phyloP scores from a whole-genome alignment of 2,329 filamentous ascomycete genomes.

The Aspergillus fijiensis region DNA sequence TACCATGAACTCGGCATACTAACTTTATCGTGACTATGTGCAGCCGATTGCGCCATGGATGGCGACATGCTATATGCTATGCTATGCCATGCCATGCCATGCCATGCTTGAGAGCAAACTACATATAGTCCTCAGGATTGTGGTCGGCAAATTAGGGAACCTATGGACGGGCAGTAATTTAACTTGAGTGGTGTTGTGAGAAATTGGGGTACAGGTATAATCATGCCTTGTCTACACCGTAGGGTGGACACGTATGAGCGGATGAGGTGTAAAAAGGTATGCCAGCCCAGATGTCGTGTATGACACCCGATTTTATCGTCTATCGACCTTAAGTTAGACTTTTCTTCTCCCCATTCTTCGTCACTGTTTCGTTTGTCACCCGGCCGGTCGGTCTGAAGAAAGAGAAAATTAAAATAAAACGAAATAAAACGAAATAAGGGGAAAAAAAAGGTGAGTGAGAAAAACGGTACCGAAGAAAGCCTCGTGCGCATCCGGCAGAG shows the following conservation, averaged over 20 bases:
- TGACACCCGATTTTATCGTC: neutral
- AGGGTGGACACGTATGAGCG: constrained; percentile 4
- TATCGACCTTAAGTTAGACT: neutral
- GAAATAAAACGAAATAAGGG: neutral
- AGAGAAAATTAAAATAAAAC: neutral
- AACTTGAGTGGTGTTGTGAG: neutral
- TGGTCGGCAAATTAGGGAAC: neutral
- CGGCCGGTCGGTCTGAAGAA: neutral
- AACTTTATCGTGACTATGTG: neutral
- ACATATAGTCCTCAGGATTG: neutral
- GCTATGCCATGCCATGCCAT: neutral
- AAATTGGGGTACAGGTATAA: neutral
- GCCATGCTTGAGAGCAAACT: neutral
- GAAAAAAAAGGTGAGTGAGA: neutral
- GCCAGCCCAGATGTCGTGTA: neutral
- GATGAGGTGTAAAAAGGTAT: neutral
- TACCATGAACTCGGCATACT: neutral
- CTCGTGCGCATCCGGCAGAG: constrained; percentile 10
- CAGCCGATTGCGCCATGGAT: neutral
- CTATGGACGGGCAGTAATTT: neutral
- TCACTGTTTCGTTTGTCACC: neutral
- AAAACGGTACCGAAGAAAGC: constrained; percentile 1
- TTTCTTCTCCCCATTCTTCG: neutral
- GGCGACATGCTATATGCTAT: neutral
- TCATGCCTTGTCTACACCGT: neutral